phyloP scores from a whole-genome alignment of 768 basidiomycete genomes.

The Russula griseocarnosa region DNA sequence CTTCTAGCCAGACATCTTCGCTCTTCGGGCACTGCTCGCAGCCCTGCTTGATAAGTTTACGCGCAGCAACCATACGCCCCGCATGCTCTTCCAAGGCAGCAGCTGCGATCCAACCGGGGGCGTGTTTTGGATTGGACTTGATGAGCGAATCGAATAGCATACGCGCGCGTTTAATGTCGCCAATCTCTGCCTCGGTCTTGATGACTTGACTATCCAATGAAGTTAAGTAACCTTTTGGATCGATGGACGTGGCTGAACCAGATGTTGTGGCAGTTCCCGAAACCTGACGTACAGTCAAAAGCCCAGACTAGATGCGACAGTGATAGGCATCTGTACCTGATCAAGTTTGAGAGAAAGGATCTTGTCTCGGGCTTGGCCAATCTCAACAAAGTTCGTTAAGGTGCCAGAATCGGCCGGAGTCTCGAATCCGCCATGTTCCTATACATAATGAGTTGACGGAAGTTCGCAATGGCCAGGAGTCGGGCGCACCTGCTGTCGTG shows the following conservation, averaged over 20 bases:
- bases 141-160: slow-evolving; percentile 96
- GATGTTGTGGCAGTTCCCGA: slow-evolving; percentile 67
- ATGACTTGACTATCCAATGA: slow-evolving; percentile 87
- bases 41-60: slow-evolving; percentile 89
- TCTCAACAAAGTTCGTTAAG: slow-evolving; percentile 91
- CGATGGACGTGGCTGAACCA: slow-evolving; percentile 81
- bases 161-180: slow-evolving; percentile 95
- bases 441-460: slow-evolving; percentile 30
- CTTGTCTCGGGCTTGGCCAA: slow-evolving; percentile 94
- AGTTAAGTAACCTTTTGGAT: slow-evolving; percentile 98
- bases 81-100: slow-evolving; percentile 96
- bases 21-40: slow-evolving; percentile 95
- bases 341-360: slow-evolving; percentile 91
- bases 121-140: slow-evolving; percentile 95
- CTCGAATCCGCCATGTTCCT: slow-evolving; percentile 61
- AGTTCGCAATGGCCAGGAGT: slow-evolving; percentile 1
- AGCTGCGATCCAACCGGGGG: slow-evolving; percentile 98
- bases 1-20: slow-evolving; percentile 98
- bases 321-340: slow-evolving; percentile 50
- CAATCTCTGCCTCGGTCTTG: slow-evolving; percentile 94
- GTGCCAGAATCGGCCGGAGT: slow-evolving; percentile 78
- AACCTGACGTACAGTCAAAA: slow-evolving; percentile 42
- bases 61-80: slow-evolving; percentile 88
- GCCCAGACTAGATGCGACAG: not conserved
- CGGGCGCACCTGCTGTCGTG: slow-evolving; percentile 67